These are phyloP conservation scores for Pleurozium schreberi DNA, from an alignment of 225 moss, liverwort and hornwort species.

Conservation along the genomic window DNA sequence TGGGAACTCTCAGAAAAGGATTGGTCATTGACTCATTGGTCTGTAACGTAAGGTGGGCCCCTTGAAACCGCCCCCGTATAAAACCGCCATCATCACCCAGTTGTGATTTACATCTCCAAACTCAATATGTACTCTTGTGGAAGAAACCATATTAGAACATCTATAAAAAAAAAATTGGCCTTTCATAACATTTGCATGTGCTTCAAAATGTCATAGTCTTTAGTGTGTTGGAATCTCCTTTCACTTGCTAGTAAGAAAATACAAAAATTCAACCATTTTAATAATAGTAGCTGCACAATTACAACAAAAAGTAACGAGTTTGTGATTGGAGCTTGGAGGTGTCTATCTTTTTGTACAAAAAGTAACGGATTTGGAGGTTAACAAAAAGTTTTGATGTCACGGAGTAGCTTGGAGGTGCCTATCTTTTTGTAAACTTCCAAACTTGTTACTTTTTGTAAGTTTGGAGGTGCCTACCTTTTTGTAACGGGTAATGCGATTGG, in stretches of 20 bases:
- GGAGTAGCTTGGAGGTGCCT: no score
- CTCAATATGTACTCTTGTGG: background rate
- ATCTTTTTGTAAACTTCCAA: no score
- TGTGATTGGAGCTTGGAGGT: no score
- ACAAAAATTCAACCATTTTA: background rate
- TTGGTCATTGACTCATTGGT: no score
- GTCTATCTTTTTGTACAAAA: no score
- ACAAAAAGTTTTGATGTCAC: no score
- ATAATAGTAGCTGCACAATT: background rate
- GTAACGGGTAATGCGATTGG: no score
- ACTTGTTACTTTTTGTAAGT: no score
- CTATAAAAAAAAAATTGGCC: background rate
- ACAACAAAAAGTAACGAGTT: background rate
- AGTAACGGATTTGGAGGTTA: no score
- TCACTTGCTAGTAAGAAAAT: background rate
- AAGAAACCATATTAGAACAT: background rate
- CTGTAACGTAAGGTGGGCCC: background rate
- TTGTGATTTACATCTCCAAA: background rate
- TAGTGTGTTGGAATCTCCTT: background rate
- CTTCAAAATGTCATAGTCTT: background rate
- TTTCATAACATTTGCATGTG: background rate
- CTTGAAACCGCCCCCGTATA: background rate
- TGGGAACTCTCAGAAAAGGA: background rate
- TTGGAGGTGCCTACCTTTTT: rapidly evolving
- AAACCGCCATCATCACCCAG: background rate